A percentile compares a stretch with the other conserved stretches of the same genome.
phyloP scores from a whole-genome alignment of 805 yeast species.

The Barnettozyma pratensis region DNA sequence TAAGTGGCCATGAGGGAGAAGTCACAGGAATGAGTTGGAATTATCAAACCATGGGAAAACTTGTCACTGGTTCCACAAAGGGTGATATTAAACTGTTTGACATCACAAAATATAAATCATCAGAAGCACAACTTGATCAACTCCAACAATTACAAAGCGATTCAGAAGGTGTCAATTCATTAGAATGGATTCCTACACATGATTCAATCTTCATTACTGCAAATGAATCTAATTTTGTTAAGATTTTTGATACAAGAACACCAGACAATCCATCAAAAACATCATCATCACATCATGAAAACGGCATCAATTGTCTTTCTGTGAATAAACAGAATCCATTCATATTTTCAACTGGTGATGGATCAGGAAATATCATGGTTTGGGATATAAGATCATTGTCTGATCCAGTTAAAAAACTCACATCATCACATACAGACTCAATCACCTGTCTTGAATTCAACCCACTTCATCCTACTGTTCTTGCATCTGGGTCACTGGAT shows the following conservation, averaged over 20 bases:
- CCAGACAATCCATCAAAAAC: conserved; percentile 6
- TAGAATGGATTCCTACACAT: conserved; percentile 63
- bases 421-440: conserved; percentile 42
- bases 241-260: conserved; percentile 50
- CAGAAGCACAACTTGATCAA: conserved; percentile 11
- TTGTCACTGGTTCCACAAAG: conserved; percentile 57
- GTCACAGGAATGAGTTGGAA: conserved; percentile 80
- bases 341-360: conserved; percentile 64
- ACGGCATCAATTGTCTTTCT: conserved; percentile 52
- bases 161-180: conserved; percentile 58
- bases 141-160: conserved; percentile 27
- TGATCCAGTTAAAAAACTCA: conserved; percentile 25
- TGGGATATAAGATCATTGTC: conserved; percentile 60
- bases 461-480: conserved; percentile 42
- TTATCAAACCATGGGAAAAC: conserved; percentile 33
- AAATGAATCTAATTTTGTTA: conserved; percentile 50
- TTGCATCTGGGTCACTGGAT: conserved; percentile 66
- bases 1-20: conserved; percentile 36
- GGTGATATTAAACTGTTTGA: conserved; percentile 70
- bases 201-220: conserved; percentile 57
- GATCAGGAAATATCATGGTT: conserved; percentile 46
- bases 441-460: conserved; percentile 75
- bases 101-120: conserved; percentile 37
- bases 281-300: conserved; percentile 12
- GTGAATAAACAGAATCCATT: conserved; percentile 53